Evolutionary conservation across 441 rosid species (phyloP).

Genomic region (Brassica balearica): DNA sequence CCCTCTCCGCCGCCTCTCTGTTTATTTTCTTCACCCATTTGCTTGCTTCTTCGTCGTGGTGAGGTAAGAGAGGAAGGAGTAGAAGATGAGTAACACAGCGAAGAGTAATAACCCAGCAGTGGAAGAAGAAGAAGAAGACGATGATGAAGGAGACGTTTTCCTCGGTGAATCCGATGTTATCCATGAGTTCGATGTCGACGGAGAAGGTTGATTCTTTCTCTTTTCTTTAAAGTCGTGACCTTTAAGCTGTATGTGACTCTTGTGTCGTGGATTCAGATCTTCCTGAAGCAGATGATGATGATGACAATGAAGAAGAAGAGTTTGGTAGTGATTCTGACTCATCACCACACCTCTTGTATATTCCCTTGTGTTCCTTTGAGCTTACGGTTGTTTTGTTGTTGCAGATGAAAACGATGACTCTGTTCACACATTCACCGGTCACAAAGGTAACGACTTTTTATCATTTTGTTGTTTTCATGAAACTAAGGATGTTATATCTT

Average conservation of each 20-base stretch:
- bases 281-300: constrained; percentile 75
- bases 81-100: constrained; percentile 24
- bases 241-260: neutral
- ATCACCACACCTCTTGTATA: neutral
- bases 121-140: constrained; percentile 65
- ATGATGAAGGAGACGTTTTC: constrained; percentile 70
- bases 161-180: constrained; percentile 78
- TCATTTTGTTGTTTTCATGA: neutral
- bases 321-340: constrained; percentile 48
- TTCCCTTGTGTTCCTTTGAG: neutral
- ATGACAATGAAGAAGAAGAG: constrained; percentile 51
- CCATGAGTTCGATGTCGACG: constrained; percentile 70
- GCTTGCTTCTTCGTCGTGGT: constrained; percentile 14
- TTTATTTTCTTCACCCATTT: neutral
- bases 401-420: constrained; percentile 80
- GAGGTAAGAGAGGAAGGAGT: constrained; percentile 3
- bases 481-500: neutral
- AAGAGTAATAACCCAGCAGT: constrained; percentile 44
- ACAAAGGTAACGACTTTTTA: constrained; percentile 53
- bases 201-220: constrained; percentile 57
- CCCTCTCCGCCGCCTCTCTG: constrained; percentile 26
- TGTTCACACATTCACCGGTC: constrained; percentile 86
- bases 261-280: constrained; percentile 53
- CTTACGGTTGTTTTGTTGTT: neutral
- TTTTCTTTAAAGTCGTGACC: neutral